Conservation (phyloP, 78 protist genomes). For the Dictyostelium intermedium region DNA sequence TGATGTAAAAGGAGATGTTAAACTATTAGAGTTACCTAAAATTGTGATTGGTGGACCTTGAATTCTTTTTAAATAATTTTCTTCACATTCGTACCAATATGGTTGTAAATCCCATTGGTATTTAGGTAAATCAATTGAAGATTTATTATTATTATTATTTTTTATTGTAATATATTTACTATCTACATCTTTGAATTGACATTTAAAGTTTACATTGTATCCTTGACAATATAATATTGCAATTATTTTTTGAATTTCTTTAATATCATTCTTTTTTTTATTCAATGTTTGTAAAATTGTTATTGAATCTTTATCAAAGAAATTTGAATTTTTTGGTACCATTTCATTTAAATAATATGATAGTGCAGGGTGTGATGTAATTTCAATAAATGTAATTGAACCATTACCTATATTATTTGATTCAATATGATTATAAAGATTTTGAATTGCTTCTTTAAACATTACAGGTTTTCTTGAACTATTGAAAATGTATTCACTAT, state of each 20-base stretch:
- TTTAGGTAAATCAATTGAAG: not conserved
- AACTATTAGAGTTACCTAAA: not conserved
- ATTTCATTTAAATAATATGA: not conserved
- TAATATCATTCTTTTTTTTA: slow-evolving; percentile 1
- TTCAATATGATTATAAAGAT: not conserved
- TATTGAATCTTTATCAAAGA: not conserved
- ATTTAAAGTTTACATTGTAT: not conserved
- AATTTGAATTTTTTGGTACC: not conserved
- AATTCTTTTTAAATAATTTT: not conserved
- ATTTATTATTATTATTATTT: not conserved
- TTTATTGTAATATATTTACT: not conserved
- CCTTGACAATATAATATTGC: not conserved
- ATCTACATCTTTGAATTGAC: not conserved
- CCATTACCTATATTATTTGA: not conserved
- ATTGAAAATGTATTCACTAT: not conserved
- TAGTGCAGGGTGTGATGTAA: slow-evolving; percentile 60
- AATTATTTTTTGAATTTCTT: not conserved
- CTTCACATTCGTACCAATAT: not conserved
- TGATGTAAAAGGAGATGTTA: not conserved
- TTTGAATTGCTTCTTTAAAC: not conserved
- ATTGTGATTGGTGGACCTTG: slow-evolving; percentile 20
- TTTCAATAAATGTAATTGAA: slow-evolving; percentile 26
- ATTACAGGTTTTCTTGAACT: slow-evolving; percentile 20
- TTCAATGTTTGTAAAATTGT: not conserved
- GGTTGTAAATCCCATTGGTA: slow-evolving; percentile 36